Conservation (phyloP, 2,329 filamentous ascomycete genomes). For the Cercospora canescens region DNA sequence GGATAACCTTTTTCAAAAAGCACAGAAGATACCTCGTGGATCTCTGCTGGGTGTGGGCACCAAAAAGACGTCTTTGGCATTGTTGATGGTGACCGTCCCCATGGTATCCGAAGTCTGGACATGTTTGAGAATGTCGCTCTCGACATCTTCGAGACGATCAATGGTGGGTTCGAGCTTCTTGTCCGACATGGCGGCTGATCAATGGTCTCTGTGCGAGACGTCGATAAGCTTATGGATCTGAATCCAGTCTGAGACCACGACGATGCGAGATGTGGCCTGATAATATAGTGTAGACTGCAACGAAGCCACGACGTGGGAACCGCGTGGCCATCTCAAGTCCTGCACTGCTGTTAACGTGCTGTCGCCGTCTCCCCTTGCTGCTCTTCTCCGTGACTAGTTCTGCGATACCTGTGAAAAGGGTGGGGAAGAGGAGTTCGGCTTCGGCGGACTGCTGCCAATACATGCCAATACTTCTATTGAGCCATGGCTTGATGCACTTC, state of each 20-base stretch:
- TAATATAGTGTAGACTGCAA: neutral
- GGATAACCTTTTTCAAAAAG: neutral
- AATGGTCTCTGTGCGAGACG: neutral
- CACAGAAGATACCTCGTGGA: conserved; percentile 28
- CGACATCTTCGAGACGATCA: conserved; percentile 15
- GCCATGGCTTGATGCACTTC: neutral
- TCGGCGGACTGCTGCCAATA: neutral
- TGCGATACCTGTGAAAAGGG: neutral
- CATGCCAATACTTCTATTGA: neutral
- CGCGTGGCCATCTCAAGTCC: neutral
- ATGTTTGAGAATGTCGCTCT: conserved; percentile 1
- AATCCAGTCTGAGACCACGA: neutral
- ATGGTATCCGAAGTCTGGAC: conserved; percentile 21
- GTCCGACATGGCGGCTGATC: conserved; percentile 6
- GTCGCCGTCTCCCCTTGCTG: neutral
- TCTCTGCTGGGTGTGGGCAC: conserved; percentile 35
- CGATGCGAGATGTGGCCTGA: neutral
- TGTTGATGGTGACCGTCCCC: conserved; percentile 35
- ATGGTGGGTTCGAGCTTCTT: conserved; percentile 10
- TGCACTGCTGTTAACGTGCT: neutral
- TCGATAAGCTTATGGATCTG: neutral
- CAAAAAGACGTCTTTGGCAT: conserved; percentile 30
- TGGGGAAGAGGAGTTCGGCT: neutral
- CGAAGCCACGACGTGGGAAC: neutral
- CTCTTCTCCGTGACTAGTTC: neutral